Percentiles rank a stretch among this genome's conserved stretches.
phyloP scores from a whole-genome alignment of 768 basidiomycete species.

The Lactarius quietus region DNA sequence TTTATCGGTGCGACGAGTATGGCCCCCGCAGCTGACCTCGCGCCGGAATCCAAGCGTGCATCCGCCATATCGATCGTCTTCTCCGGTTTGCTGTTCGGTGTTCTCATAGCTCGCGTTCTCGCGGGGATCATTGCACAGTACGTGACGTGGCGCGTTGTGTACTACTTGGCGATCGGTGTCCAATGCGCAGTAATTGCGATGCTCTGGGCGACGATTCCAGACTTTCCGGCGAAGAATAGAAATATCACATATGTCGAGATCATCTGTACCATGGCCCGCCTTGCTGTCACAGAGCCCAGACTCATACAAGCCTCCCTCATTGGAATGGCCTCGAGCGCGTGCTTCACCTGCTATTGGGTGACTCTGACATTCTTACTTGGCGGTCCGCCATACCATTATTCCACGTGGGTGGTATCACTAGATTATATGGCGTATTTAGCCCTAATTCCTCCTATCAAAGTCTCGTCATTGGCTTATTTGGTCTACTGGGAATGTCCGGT shows the following conservation, averaged over 20 bases:
- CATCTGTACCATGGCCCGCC: constrained; percentile 73
- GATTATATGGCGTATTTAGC: background rate
- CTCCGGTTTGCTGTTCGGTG: constrained; percentile 62
- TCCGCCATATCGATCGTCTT: constrained; percentile 73
- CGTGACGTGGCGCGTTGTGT: constrained; percentile 40
- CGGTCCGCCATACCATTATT: constrained; percentile 70
- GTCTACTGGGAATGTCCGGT: constrained; percentile 41
- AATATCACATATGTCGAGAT: constrained; percentile 42
- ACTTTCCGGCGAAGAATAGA: constrained; percentile 21
- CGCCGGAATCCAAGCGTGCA: constrained; percentile 67
- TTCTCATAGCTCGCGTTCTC: constrained; percentile 67
- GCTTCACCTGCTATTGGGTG: constrained; percentile 45
- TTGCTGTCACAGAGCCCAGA: constrained; percentile 71
- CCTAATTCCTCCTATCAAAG: constrained; percentile 19
- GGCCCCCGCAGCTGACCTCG: constrained; percentile 78
- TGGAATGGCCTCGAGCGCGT: constrained; percentile 56
- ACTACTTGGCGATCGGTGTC: constrained; percentile 41
- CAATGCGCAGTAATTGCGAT: constrained; percentile 11
- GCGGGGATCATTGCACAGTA: constrained; percentile 42
- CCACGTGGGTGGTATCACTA: constrained; percentile 45
- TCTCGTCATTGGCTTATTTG: constrained; percentile 41
- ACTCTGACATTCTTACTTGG: constrained; percentile 80
- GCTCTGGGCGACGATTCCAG: constrained; percentile 20
- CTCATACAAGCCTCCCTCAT: constrained; percentile 67
- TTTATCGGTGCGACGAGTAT: constrained; percentile 70